Evolutionary conservation across 139 green algal genomes (phyloP).

Genomic region (Chlamydomonas sp.): DNA sequence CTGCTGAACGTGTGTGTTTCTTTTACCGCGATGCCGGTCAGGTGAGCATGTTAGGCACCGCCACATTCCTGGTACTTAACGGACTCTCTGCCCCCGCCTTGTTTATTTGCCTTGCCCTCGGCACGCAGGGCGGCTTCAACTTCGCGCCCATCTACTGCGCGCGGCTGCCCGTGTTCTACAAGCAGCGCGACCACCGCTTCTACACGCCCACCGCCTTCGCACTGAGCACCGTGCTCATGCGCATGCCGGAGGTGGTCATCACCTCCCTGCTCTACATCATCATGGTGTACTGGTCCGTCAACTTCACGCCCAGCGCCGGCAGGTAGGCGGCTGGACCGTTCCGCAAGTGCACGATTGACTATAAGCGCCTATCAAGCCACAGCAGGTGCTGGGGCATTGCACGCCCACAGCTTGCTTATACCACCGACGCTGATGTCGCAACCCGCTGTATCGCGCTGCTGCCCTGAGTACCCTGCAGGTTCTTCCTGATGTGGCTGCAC

Average conservation of each 20-base stretch:
- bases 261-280: neutral
- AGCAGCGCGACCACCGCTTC: conserved; percentile 78
- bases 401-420: too few relatives aligned
- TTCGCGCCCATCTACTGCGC: neutral
- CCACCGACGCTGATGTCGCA: too few relatives aligned
- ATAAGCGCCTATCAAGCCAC: too few relatives aligned
- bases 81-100: too few relatives aligned
- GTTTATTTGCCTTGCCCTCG: too few relatives aligned
- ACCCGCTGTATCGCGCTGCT: too few relatives aligned
- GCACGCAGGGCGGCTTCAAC: neutral
- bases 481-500: conserved; percentile 56
- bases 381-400: too few relatives aligned
- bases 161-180: conserved; percentile 75
- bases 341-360: too few relatives aligned
- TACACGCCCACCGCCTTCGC: conserved; percentile 54
- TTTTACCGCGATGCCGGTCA: too few relatives aligned
- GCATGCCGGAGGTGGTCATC: neutral
- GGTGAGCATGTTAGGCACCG: too few relatives aligned
- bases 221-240: neutral
- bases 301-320: neutral
- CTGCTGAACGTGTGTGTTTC: too few relatives aligned
- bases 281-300: conserved; percentile 1
- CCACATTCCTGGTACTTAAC: too few relatives aligned
- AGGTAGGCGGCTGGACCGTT: neutral
- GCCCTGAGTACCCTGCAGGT: conserved; percentile 8